phyloP scores from a whole-genome alignment of 2,329 filamentous ascomycete species.

The Hymenoscyphus repandus region DNA sequence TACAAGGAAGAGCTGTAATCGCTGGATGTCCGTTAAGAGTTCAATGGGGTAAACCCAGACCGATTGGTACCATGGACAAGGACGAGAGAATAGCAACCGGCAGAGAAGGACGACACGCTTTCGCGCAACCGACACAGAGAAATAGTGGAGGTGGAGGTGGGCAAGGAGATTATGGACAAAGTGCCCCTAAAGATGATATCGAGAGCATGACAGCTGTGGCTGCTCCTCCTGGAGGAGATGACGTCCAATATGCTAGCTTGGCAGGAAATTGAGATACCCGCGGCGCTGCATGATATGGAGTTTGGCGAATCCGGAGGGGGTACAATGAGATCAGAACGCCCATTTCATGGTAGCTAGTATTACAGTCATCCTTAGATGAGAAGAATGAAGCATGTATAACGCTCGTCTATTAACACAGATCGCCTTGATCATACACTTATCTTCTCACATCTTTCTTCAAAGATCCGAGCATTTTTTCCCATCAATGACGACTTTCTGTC shows the following conservation, averaged over 20 bases:
- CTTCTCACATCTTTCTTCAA: neutral
- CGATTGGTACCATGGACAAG: slow-evolving; percentile 84
- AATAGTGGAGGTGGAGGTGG: slow-evolving; percentile 30
- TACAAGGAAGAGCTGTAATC: slow-evolving; percentile 83
- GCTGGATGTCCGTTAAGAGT: slow-evolving; percentile 86
- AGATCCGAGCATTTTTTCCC: slow-evolving; percentile 16
- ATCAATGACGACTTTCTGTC: slow-evolving; percentile 31
- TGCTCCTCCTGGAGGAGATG: slow-evolving; percentile 71
- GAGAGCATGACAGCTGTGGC: slow-evolving; percentile 47
- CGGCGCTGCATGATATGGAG: slow-evolving; percentile 21
- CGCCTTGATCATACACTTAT: neutral
- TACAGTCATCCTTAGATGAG: neutral
- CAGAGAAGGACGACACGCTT: slow-evolving; percentile 64
- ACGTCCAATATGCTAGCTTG: slow-evolving; percentile 80
- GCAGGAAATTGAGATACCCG: slow-evolving; percentile 61
- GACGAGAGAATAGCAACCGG: slow-evolving; percentile 79
- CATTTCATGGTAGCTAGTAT: slow-evolving; percentile 2
- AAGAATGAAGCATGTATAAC: neutral
- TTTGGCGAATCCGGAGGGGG: slow-evolving; percentile 22
- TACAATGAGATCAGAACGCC: neutral
- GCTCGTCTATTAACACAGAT: neutral
- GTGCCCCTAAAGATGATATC: slow-evolving; percentile 26
- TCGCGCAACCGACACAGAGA: slow-evolving; percentile 40
- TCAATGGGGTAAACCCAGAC: slow-evolving; percentile 88
- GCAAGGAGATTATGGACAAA: slow-evolving; percentile 25